Evolutionary conservation across 192 early-diverging fungal species (phyloP).

Genomic region (Podila verticillata): DNA sequence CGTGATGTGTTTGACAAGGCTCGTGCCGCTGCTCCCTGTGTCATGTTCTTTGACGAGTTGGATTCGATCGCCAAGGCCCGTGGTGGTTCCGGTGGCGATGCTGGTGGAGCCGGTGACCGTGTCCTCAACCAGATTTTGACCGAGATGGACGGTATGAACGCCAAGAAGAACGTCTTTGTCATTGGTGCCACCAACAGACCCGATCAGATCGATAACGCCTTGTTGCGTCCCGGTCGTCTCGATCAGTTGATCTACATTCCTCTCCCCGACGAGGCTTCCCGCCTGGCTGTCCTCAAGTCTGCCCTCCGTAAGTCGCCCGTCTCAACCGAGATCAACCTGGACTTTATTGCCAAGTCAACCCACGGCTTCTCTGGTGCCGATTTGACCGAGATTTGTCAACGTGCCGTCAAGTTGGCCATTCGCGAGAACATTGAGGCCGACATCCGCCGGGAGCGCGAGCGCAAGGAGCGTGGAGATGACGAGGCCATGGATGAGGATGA

Average conservation of each 20-base stretch:
- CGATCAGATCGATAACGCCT: slow-evolving; percentile 97
- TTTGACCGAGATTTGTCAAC: slow-evolving; percentile 98
- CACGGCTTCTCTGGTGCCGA: slow-evolving; percentile 98
- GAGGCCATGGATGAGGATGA: slow-evolving; percentile 81
- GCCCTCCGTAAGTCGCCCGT: slow-evolving; percentile 97
- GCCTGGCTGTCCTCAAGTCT: slow-evolving; percentile 84
- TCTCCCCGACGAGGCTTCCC: slow-evolving; percentile 90
- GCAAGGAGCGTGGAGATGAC: slow-evolving; percentile 83
- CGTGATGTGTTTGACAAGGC: slow-evolving; percentile 99
- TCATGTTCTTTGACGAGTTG: slow-evolving; percentile 99
- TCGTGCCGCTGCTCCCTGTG: slow-evolving; percentile 96
- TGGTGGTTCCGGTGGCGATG: slow-evolving; percentile 76
- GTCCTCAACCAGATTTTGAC: slow-evolving; percentile 99
- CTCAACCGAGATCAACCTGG: slow-evolving; percentile 79
- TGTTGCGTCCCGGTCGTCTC: slow-evolving; percentile 97
- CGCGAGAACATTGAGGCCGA: slow-evolving; percentile 95
- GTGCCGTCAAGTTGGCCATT: slow-evolving; percentile 96
- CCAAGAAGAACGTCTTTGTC: slow-evolving; percentile 99
- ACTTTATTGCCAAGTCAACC: slow-evolving; percentile 87
- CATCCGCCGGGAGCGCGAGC: slow-evolving; percentile 75
- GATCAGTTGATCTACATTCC: slow-evolving; percentile 99
- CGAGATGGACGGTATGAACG: slow-evolving; percentile 99
- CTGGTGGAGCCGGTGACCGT: slow-evolving; percentile 91
- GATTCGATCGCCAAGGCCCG: slow-evolving; percentile 98
- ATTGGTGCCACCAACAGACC: slow-evolving; percentile 99